Base-by-base conservation (phyloP, 1,284 basidiomycete genomes). In the Trametes hirsuta region DNA sequence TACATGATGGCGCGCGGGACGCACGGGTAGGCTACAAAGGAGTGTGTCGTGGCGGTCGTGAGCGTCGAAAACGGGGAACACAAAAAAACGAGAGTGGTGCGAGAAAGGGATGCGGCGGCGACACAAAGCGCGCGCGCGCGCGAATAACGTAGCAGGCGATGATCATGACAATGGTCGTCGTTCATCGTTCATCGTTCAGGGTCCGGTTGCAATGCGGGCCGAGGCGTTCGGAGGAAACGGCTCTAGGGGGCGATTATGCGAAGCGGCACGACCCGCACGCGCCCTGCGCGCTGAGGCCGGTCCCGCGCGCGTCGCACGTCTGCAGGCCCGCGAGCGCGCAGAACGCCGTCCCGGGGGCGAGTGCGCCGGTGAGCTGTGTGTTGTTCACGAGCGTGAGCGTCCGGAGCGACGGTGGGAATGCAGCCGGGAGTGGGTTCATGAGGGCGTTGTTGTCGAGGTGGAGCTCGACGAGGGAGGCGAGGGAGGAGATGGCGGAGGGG, bases 371-470 rank as follows among this genome's bases (percentile, higher is more conserved):
- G 15, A 74, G 67, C 25, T 66, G 68, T 0, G 71, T 65, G 59
- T 74, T 74, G 65, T 72, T 70, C 18, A 69, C 64, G 21, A 74
- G 61, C 14, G 69, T 66, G 41, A 74, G 63, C 14, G 68, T 58
- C 57, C 69, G 69, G 42, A 76, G 69, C 37, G 64, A 63, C 1
- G 68, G 14, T 0, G 72, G 73, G 63, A 77, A 72, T 2, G 67
- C 44, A 42, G 64, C 41, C 0, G 73, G 72, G 2, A 73, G 59
- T 1, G 73, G 69, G 15, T 59, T 62, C 21, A 63, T 48, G 53
- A 75, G 67, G 39, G 66, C 60, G 64, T 73, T 75, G 58, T 59
- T 60, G 63, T 73, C 70, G 30, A 75, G 71, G 58, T 74, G 72
- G 1, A 75, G 70, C 59, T 74, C 71, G 36, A 62, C 58, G 42